A percentile compares a stretch with the other conserved stretches of the same genome.
Conservation (phyloP, 805 yeast genomes). For the Saccharomycopsis sp. region DNA sequence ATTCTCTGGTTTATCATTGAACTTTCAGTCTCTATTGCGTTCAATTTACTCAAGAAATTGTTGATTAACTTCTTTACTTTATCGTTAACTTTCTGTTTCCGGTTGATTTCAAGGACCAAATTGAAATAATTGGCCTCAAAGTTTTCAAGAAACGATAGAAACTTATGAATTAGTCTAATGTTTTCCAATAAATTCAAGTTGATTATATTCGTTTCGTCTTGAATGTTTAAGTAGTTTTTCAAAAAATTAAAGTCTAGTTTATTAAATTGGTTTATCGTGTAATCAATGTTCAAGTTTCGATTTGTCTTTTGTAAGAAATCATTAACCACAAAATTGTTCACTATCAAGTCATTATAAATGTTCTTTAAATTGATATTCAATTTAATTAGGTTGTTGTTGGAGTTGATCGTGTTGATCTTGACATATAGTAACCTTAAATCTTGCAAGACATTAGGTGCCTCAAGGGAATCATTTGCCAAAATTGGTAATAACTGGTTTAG, state of each 20-base stretch:
- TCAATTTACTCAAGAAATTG: constrained; percentile 10
- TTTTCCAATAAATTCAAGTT: constrained; percentile 12
- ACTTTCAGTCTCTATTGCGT: constrained; percentile 12
- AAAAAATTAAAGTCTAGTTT: constrained; percentile 17
- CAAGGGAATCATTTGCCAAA: constrained; percentile 14
- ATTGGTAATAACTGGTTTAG: constrained; percentile 12
- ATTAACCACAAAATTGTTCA: constrained; percentile 19
- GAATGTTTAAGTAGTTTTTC: constrained; percentile 2
- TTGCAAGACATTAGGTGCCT: constrained; percentile 18
- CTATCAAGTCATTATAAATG: constrained; percentile 18
- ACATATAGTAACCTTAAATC: constrained; percentile 13
- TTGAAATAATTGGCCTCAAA: constrained; percentile 17
- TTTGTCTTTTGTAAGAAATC: constrained; percentile 20
- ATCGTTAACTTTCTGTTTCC: constrained; percentile 4
- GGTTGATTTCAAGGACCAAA: constrained; percentile 13
- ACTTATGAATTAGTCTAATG: constrained; percentile 1
- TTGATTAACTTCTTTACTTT: constrained; percentile 13
- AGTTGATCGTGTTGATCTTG: constrained; percentile 14
- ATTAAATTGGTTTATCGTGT: constrained; percentile 12
- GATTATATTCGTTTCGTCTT: constrained; percentile 2
- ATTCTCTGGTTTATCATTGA: not conserved
- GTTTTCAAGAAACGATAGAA: constrained; percentile 11
- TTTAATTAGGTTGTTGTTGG: constrained; percentile 8
- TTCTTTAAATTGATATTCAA: constrained; percentile 8
- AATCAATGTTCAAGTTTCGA: constrained; percentile 15